These are phyloP conservation scores for Cytospora paraplurivora DNA, from an alignment of 2,329 filamentous ascomycete species.

Conservation along the genomic window DNA sequence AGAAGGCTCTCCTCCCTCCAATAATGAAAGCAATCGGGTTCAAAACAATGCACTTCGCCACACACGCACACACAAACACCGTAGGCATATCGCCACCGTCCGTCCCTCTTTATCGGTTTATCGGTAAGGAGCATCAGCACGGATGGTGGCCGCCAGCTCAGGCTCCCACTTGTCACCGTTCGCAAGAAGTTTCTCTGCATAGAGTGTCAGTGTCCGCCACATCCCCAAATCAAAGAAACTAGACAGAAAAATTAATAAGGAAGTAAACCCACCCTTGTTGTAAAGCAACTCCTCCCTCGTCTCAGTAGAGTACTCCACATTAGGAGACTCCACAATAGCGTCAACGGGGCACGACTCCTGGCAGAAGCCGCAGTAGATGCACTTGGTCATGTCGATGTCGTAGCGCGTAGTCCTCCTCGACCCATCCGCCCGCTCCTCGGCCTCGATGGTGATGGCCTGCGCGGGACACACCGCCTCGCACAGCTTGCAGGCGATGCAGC, in stretches of 20 bases:
- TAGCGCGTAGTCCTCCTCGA: constrained; percentile 94
- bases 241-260: background rate
- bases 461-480: constrained; percentile 98
- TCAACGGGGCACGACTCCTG: constrained; percentile 99
- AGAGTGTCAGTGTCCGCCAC: constrained; percentile 32
- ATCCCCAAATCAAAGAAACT: too few species aligned
- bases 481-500: constrained; percentile 99
- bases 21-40: background rate
- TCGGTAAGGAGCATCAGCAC: constrained; percentile 91
- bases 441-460: constrained; percentile 98
- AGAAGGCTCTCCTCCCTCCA: background rate
- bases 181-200: constrained; percentile 76
- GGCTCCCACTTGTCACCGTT: constrained; percentile 98
- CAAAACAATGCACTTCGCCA: background rate
- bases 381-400: constrained; percentile 99
- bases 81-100: background rate
- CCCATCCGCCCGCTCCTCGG: constrained; percentile 95
- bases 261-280: constrained; percentile 69
- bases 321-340: constrained; percentile 72
- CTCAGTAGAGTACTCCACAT: constrained; percentile 65
- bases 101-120: constrained; percentile 46
- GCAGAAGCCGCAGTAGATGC: constrained; percentile 99
- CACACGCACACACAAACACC: background rate
- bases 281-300: constrained; percentile 91
- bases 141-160: constrained; percentile 87